Conservation (phyloP, 371 early-diverging fungal species). For the Apophysomyces variabilis region DNA sequence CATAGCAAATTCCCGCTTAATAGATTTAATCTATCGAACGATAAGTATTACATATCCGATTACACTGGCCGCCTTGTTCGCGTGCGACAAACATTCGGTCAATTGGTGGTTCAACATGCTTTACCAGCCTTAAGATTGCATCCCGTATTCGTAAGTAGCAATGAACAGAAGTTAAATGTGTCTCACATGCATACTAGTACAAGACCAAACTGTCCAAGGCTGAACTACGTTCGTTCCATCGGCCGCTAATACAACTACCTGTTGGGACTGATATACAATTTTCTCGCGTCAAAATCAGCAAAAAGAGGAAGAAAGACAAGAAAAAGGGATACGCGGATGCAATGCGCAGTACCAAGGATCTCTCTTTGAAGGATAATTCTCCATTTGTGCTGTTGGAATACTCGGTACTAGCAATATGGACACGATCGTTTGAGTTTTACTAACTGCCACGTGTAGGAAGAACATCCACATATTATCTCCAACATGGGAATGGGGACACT, state of each 20-base stretch:
- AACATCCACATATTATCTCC: conserved; percentile 95
- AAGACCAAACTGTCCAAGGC: conserved; percentile 86
- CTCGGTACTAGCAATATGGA: conserved; percentile 56
- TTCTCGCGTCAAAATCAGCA: conserved; percentile 71
- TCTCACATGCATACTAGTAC: conserved; percentile 57
- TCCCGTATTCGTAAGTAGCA: conserved; percentile 68
- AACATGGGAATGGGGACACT: conserved; percentile 98
- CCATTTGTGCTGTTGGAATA: conserved; percentile 95
- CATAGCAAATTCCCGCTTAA: conserved; percentile 68
- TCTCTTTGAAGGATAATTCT: conserved; percentile 89
- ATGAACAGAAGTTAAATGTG: not conserved
- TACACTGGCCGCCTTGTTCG: conserved; percentile 74
- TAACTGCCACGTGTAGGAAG: conserved; percentile 68
- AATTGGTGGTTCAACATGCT: conserved; percentile 91
- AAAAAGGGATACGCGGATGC: conserved; percentile 75
- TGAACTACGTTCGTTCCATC: conserved; percentile 95
- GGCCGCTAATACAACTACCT: conserved; percentile 80
- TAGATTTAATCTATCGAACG: conserved; percentile 95
- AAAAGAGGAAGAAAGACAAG: conserved; percentile 80
- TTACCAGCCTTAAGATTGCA: conserved; percentile 92
- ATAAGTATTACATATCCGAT: conserved; percentile 88
- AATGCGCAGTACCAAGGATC: conserved; percentile 85
- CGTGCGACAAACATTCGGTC: conserved; percentile 91
- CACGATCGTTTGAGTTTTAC: not conserved
- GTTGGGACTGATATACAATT: conserved; percentile 63